Percentiles rank a stretch among this genome's conserved stretches.
Evolutionary conservation across 345 rosid genomes (phyloP).

Genomic region (Linum usitatissimum): DNA sequence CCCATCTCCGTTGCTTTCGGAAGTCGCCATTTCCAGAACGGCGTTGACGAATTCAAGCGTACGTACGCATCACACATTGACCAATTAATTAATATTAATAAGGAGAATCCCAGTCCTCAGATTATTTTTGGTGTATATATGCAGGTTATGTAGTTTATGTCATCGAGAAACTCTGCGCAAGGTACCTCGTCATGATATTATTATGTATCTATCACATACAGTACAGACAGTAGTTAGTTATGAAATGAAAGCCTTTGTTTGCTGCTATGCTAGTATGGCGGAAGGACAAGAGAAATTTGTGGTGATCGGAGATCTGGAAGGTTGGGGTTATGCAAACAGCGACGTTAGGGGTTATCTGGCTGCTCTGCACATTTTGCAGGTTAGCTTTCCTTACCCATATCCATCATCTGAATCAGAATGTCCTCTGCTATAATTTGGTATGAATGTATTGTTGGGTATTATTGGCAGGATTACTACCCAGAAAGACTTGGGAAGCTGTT

Average conservation of each 20-base stretch:
- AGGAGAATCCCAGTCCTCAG: too few relatives aligned
- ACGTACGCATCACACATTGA: constrained; percentile 5
- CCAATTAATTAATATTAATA: too few relatives aligned
- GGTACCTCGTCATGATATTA: constrained; percentile 17
- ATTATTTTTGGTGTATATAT: not conserved
- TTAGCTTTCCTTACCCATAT: not conserved
- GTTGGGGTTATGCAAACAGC: constrained; percentile 44
- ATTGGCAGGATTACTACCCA: constrained; percentile 39
- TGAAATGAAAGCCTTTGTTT: too few relatives aligned
- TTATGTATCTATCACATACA: too few relatives aligned
- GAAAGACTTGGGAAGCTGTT: constrained; percentile 37
- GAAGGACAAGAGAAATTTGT: constrained; percentile 33
- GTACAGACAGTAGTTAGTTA: too few relatives aligned
- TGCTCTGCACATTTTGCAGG: constrained; percentile 34
- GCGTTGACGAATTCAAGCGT: constrained; percentile 38
- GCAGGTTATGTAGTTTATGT: constrained; percentile 29
- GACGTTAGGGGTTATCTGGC: constrained; percentile 33
- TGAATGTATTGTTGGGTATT: too few relatives aligned
- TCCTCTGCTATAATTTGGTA: too few relatives aligned
- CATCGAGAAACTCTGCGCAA: constrained; percentile 26
- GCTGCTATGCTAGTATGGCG: constrained; percentile 21
- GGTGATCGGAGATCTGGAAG: constrained; percentile 35
- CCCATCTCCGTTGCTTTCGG: constrained; percentile 24
- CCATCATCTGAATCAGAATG: not conserved
- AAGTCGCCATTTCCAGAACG: constrained; percentile 27